Evolutionary conservation across 257 asterid species (phyloP).

Genomic region (Plantago major): DNA sequence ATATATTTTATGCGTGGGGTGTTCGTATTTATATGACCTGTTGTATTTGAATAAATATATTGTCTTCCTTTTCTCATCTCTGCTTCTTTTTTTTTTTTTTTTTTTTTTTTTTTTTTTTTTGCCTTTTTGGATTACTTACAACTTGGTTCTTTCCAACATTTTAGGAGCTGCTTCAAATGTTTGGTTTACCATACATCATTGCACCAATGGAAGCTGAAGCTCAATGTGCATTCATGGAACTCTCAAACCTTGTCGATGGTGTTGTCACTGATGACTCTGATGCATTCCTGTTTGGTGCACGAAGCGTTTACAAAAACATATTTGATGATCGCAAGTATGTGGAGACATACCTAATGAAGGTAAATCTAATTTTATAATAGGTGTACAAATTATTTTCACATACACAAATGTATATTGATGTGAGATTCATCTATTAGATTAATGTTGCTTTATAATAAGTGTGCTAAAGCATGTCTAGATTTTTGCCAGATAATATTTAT

Average conservation of each 20-base stretch:
- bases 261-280: conserved; percentile 97
- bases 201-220: conserved; percentile 99
- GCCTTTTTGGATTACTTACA: conserved; percentile 1
- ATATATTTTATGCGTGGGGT: too few species aligned
- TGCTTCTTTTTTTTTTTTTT: neutral
- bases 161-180: conserved; percentile 97
- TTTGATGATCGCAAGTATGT: conserved; percentile 97
- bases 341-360: conserved; percentile 96
- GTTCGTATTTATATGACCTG: neutral
- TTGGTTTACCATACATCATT: conserved; percentile 89
- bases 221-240: conserved; percentile 93
- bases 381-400: neutral
- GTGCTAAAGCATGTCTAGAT: too few species aligned
- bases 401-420: too few species aligned
- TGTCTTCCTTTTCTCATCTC: neutral
- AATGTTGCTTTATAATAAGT: too few species aligned
- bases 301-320: conserved; percentile 82
- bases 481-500: too few species aligned
- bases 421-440: too few species aligned
- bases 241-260: conserved; percentile 82
- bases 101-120: too few species aligned
- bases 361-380: conserved; percentile 9
- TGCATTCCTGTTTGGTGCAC: conserved; percentile 88
- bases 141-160: conserved; percentile 19
- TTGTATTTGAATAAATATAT: neutral